A percentile compares a stretch with the other conserved stretches of the same genome.
Conservation (phyloP, 2,329 filamentous ascomycete species). For the Botrytis sinoallii region DNA sequence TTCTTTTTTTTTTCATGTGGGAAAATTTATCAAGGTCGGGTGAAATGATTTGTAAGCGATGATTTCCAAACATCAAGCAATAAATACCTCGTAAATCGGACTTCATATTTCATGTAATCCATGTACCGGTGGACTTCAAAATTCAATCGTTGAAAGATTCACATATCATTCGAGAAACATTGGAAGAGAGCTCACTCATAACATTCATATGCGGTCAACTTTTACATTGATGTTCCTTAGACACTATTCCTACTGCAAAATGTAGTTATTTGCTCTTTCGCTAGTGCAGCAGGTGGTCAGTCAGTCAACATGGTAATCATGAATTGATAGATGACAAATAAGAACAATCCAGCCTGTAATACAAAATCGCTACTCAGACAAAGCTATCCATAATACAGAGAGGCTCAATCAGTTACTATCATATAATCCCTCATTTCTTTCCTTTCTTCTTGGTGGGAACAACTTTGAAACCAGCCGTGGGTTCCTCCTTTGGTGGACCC, state of each 20-base stretch:
- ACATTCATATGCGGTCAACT: not conserved
- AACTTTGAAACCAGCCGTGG: conserved; percentile 70
- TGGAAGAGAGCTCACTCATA: not conserved
- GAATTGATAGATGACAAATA: not conserved
- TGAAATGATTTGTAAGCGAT: conserved; percentile 19
- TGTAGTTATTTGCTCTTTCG: not conserved
- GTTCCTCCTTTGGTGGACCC: conserved; percentile 51
- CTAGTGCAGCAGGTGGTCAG: not conserved
- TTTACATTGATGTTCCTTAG: not conserved
- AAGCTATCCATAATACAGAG: conserved; percentile 25
- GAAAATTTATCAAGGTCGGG: conserved; percentile 27
- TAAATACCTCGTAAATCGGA: not conserved
- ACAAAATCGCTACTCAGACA: conserved; percentile 26
- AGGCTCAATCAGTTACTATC: conserved; percentile 30
- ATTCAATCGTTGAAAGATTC: not conserved
- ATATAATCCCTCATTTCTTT: conserved; percentile 55
- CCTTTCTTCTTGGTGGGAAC: conserved; percentile 91
- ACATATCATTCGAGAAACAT: not conserved
- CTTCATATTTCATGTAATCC: not conserved
- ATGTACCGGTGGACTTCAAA: not conserved
- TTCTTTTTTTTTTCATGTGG: conserved; percentile 11
- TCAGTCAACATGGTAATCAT: not conserved
- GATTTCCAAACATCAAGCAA: not conserved
- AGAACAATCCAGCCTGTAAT: conserved; percentile 8
- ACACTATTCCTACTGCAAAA: not conserved